Percentiles rank a stretch among this genome's conserved stretches.
Conservation (phyloP, 2,329 filamentous ascomycete species). For the Aureobasidium sp. region DNA sequence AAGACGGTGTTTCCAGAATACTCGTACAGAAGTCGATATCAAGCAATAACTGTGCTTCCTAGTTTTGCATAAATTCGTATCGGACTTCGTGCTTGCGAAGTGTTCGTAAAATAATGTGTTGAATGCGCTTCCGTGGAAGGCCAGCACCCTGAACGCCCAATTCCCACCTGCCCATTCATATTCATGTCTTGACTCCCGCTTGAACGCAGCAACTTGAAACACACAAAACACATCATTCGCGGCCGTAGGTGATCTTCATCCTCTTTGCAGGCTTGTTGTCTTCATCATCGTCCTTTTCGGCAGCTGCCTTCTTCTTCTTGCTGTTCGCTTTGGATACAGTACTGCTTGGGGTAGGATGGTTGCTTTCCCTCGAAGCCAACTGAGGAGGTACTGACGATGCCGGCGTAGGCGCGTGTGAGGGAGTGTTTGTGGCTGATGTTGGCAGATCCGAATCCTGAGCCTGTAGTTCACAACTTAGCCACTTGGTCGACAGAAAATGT, state of each 20-base stretch:
- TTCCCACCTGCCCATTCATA: not conserved
- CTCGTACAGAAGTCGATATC: too few relatives aligned
- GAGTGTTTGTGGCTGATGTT: constrained; percentile 33
- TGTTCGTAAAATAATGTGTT: too few relatives aligned
- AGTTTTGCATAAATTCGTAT: too few relatives aligned
- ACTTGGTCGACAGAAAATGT: not conserved
- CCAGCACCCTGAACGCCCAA: not conserved
- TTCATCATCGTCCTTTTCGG: constrained; percentile 41
- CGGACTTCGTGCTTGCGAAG: too few relatives aligned
- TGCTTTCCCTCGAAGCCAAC: constrained; percentile 35
- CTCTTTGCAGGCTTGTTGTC: constrained; percentile 41
- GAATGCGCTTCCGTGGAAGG: too few relatives aligned
- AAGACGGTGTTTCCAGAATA: too few relatives aligned
- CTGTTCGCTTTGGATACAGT: constrained; percentile 29
- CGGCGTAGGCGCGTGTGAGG: constrained; percentile 43
- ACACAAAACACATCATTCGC: constrained; percentile 32
- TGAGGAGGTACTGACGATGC: constrained; percentile 40
- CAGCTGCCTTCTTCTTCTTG: constrained; percentile 42
- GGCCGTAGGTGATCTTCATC: constrained; percentile 44
- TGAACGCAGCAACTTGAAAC: constrained; percentile 16
- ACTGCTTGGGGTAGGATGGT: constrained; percentile 35
- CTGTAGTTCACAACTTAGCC: constrained; percentile 11
- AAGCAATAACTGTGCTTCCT: too few relatives aligned
- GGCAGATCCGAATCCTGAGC: constrained; percentile 34
- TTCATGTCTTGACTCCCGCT: constrained; percentile 14